A percentile compares a stretch with the other conserved stretches of the same genome.
Evolutionary conservation across 78 protist genomes (phyloP).

Genomic region (Dictyostelium intermedium): DNA sequence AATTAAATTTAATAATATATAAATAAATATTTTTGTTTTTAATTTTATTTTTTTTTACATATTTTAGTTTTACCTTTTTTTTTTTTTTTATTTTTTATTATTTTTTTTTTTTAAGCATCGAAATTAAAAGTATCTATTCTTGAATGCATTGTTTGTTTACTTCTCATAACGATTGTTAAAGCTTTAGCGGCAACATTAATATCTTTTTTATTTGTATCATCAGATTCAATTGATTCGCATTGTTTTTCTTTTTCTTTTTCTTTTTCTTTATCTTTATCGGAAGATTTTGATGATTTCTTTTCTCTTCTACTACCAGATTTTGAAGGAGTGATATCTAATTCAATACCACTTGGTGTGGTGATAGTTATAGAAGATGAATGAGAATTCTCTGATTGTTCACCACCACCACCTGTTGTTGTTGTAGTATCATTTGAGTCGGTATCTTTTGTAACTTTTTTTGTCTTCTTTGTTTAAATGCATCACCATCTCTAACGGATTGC

Average conservation of each 20-base stretch:
- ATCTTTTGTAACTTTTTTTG: neutral
- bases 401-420: too few species aligned
- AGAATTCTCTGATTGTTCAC: neutral
- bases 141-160: conserved; percentile 35
- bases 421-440: neutral
- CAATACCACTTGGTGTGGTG: neutral
- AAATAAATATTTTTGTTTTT: neutral
- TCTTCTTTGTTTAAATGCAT: conserved; percentile 66
- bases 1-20: too few species aligned
- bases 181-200: conserved; percentile 64
- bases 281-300: neutral
- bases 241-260: conserved; percentile 1
- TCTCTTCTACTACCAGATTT: neutral
- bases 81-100: neutral
- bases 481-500: conserved; percentile 68
- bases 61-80: neutral
- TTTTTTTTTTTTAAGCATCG: neutral
- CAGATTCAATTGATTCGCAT: neutral
- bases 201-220: conserved; percentile 8
- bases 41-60: too few species aligned
- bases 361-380: neutral
- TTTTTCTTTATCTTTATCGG: neutral
- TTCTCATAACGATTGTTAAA: conserved; percentile 45
- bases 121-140: conserved; percentile 40
- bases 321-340: neutral